phyloP scores from a whole-genome alignment of 352 stramenopile species.

The Phytopythium litorale region DNA sequence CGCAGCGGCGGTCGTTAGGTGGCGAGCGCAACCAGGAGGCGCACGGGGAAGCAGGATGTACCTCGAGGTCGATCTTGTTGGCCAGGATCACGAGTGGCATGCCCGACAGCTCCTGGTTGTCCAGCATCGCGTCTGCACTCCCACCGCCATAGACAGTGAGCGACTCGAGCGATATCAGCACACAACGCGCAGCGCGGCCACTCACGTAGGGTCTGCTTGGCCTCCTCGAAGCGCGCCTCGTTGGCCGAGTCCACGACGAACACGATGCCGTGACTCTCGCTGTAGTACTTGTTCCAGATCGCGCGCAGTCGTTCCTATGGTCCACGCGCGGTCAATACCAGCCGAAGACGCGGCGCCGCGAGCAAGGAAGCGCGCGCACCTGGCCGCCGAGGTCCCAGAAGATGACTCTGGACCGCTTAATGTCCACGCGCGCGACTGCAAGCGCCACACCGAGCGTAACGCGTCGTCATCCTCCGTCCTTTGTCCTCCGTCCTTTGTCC shows the following conservation, averaged over 20 bases:
- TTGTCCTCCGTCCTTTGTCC: too few relatives aligned
- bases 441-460: neutral
- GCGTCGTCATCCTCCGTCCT: neutral
- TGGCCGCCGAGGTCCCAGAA: slow-evolving; percentile 93
- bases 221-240: slow-evolving; percentile 83
- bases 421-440: slow-evolving; percentile 75
- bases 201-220: slow-evolving; percentile 79
- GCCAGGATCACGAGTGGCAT: slow-evolving; percentile 87
- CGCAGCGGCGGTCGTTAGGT: neutral
- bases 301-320: slow-evolving; percentile 75
- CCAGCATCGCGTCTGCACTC: slow-evolving; percentile 66
- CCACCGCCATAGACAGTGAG: neutral
- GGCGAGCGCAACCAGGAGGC: too few relatives aligned
- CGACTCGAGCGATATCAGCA: neutral
- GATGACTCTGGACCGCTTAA: slow-evolving; percentile 82
- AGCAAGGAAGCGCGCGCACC: slow-evolving; percentile 16
- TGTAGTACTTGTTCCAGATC: slow-evolving; percentile 95
- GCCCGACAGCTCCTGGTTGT: slow-evolving; percentile 68
- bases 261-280: slow-evolving; percentile 88
- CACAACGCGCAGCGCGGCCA: neutral
- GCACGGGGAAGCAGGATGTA: slow-evolving; percentile 1
- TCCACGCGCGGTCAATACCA: neutral
- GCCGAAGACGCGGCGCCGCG: neutral
- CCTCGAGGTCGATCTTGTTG: slow-evolving; percentile 90
- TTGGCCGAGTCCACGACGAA: slow-evolving; percentile 91